These are phyloP conservation scores for Leccinum colubrinum DNA, from an alignment of 1,284 basidiomycete genomes.

Conservation along the genomic window DNA sequence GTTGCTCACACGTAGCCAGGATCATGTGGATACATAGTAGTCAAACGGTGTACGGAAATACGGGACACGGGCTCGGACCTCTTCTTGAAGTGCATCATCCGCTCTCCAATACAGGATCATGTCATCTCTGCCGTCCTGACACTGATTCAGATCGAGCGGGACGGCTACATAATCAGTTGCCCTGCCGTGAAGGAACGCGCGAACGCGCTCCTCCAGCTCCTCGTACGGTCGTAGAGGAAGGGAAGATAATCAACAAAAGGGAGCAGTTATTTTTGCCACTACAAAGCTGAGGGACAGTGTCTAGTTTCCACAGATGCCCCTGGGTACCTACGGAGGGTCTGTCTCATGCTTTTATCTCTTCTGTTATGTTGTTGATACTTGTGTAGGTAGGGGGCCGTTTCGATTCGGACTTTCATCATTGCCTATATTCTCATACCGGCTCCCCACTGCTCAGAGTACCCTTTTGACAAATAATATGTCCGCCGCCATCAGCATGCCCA, in stretches of 20 bases:
- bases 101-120: conserved; percentile 81
- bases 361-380: conserved; percentile 11
- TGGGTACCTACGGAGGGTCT: conserved; percentile 79
- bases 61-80: conserved; percentile 73
- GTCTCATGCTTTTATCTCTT: conserved; percentile 25
- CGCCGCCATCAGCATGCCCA: conserved; percentile 76
- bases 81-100: conserved; percentile 85
- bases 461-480: conserved; percentile 80
- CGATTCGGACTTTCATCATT: conserved; percentile 64
- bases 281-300: conserved; percentile 71
- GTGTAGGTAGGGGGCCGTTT: conserved; percentile 81
- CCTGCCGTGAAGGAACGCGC: conserved; percentile 90
- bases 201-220: conserved; percentile 79
- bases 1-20: conserved; percentile 49
- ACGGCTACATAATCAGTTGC: conserved; percentile 89
- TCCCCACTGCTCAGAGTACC: conserved; percentile 67
- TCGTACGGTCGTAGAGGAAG: conserved; percentile 40
- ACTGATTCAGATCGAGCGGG: conserved; percentile 89
- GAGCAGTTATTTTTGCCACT: conserved; percentile 79
- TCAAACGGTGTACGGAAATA: too few species aligned
- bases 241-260: conserved; percentile 74
- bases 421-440: conserved; percentile 79
- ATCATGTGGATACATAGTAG: conserved; percentile 46
- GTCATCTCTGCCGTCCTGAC: conserved; percentile 81
- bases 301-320: conserved; percentile 78